Conservation (phyloP, 1,284 basidiomycete species). For the Cronartium quercuum region DNA sequence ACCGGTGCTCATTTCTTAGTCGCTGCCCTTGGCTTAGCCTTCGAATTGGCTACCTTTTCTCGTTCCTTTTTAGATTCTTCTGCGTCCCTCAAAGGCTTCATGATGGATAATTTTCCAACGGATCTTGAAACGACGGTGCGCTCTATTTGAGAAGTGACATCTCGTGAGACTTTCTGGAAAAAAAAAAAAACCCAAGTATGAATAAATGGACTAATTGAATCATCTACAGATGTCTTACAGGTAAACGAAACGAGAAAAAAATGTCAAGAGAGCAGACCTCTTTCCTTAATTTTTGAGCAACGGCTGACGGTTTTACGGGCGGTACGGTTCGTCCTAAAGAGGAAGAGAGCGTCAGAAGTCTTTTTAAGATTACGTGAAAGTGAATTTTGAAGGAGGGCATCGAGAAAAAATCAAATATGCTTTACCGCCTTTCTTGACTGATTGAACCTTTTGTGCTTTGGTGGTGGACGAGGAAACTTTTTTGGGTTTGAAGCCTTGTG, state of each 20-base stretch:
- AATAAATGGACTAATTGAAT: neutral
- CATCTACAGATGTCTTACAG: neutral
- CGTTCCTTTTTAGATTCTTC: slow-evolving; percentile 5
- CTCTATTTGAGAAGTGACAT: slow-evolving; percentile 29
- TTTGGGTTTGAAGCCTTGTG: slow-evolving; percentile 37
- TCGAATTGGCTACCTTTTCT: neutral
- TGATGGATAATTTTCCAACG: slow-evolving; percentile 38
- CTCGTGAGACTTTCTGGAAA: slow-evolving; percentile 33
- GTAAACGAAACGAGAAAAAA: neutral
- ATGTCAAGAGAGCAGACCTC: slow-evolving; percentile 11
- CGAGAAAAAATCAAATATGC: neutral
- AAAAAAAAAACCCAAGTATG: neutral
- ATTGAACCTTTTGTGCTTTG: slow-evolving; percentile 11
- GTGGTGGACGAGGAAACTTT: slow-evolving; percentile 6
- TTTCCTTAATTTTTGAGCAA: slow-evolving; percentile 32
- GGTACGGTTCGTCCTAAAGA: slow-evolving; percentile 15
- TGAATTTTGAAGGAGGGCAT: neutral
- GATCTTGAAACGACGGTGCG: slow-evolving; percentile 29
- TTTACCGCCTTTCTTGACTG: slow-evolving; percentile 32
- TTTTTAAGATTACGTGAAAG: neutral
- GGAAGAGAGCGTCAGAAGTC: neutral
- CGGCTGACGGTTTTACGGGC: slow-evolving; percentile 29
- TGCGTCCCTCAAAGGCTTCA: slow-evolving; percentile 35
- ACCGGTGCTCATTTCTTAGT: neutral
- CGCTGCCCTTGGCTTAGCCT: neutral